These are phyloP conservation scores for Claviceps spartinae DNA, from an alignment of 2,329 filamentous ascomycete species.

Conservation along the genomic window DNA sequence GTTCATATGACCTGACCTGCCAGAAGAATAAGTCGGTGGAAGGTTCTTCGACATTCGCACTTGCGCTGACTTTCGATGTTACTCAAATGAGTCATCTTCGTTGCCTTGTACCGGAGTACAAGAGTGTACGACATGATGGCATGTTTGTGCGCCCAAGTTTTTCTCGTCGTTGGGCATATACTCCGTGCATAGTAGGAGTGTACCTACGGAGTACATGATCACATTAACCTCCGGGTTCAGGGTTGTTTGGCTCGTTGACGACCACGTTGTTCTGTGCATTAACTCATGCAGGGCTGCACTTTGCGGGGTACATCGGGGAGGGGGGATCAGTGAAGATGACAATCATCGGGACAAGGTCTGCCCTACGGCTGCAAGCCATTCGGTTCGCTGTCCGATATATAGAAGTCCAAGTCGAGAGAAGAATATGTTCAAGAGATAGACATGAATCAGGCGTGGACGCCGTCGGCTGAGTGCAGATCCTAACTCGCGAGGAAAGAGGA, in stretches of 20 bases:
- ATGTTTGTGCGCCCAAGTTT: neutral
- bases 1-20: neutral
- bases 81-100: neutral
- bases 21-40: neutral
- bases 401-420: neutral
- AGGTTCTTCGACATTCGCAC: neutral
- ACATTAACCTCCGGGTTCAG: neutral
- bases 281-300: neutral
- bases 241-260: neutral
- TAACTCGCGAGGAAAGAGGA: neutral
- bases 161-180: neutral
- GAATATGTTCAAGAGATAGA: neutral
- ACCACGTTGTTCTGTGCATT: slow-evolving; percentile 3
- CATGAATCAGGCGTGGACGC: neutral
- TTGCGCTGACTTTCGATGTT: neutral
- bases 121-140: neutral
- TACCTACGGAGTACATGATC: neutral
- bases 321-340: neutral
- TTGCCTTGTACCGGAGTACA: too few relatives aligned
- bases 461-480: neutral
- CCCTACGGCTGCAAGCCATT: neutral
- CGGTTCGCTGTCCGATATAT: neutral
- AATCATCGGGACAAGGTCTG: neutral
- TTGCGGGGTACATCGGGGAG: neutral
- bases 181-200: neutral